Conservation (phyloP, 495 filamentous ascomycete genomes). For the Aspergillus bertholletiae region DNA sequence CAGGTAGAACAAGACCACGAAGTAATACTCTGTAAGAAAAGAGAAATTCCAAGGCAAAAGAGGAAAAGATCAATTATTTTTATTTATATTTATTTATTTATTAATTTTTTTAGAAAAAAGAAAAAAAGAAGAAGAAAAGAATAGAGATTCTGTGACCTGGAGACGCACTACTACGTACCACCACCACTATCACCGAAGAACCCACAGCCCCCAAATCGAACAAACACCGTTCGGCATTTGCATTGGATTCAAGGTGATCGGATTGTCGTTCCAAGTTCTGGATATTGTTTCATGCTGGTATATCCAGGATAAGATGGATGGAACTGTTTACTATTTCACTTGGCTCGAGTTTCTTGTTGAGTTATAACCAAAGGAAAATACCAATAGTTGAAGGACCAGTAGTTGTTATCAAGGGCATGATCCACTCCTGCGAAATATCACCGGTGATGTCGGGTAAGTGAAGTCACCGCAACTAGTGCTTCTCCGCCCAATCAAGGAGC, state of each 20-base stretch:
- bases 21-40: too few species aligned
- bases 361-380: too few species aligned
- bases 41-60: too few species aligned
- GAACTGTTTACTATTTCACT: too few species aligned
- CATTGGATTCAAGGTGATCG: neutral
- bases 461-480: neutral
- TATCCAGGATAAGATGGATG: too few species aligned
- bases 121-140: conserved; percentile 1
- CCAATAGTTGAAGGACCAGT: neutral
- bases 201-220: neutral
- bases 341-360: too few species aligned
- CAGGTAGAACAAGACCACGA: too few species aligned
- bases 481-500: neutral
- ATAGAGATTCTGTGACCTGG: neutral
- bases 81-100: too few species aligned
- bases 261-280: neutral
- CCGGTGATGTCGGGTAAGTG: neutral
- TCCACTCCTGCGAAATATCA: neutral
- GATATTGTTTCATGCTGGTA: neutral
- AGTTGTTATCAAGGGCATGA: neutral
- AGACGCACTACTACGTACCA: neutral
- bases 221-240: conserved; percentile 1
- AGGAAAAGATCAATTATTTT: too few species aligned
- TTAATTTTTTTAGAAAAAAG: too few species aligned
- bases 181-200: neutral